Evolutionary conservation across 2,329 filamentous ascomycete species (phyloP), one percentile per base, ranked within the genome.

Genomic region (Trichoderma asperellum): DNA sequence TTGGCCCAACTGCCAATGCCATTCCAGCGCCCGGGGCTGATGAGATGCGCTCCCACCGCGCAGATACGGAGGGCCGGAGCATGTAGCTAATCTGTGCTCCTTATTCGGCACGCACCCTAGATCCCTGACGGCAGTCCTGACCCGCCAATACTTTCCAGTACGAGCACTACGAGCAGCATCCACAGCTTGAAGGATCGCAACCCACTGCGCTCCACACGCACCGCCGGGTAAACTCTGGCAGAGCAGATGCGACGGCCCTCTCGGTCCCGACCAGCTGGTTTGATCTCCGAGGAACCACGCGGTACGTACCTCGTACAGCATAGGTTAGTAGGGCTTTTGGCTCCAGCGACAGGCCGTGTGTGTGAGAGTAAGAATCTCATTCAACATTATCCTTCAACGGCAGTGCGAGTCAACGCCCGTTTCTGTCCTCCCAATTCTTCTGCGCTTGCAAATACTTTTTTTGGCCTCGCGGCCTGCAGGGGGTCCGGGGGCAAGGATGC

Each of bases 231-330:
- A 16, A 7, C 27, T 8, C 27, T 34, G 63, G 63, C 57, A 66
- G 37, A 66, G 58, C 18, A 14, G 27, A 66, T 47, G 53, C 63
- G 63, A 66, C 40, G 37, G 18, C 12, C 27, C 34, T 58, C 29
- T 57, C 63, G 63, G 63, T 66, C 63, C 63, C 63, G 63, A 66
- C 63, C n/a, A 66, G 63, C 21, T 59, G 55, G 55, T 66, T 49
- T 66, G 63, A 49, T 66, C 63, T 66, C 63, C 63, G 63, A 65
- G 37, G 62, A 65, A 43, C 52, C 52, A 43, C 34, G 61, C 34
- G 62, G 34, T 24, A 34, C 40, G 18, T 43, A 43, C 18, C 40
- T 43, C 18, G 18, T 43, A 43, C 16, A 43, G 40, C 18, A 32
- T 32, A 32, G 32, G 32, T 8, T 32, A 32, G 5, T 43, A n/a